phyloP scores from a whole-genome alignment of 139 green algal species.

The Ulvella scutata region DNA sequence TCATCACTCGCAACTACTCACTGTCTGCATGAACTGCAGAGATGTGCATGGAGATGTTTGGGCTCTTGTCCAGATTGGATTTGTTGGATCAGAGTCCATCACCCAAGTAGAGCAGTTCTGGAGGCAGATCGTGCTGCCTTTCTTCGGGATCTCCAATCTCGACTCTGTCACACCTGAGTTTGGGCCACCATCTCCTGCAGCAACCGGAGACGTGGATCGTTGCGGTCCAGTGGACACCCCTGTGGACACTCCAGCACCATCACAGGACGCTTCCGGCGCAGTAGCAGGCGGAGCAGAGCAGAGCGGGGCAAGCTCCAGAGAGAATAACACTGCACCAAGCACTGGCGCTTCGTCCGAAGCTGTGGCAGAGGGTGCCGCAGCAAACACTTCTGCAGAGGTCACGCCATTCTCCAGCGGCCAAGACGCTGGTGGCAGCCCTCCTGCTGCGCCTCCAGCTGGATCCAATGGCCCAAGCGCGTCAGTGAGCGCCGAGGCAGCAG shows the following conservation, averaged over 20 bases:
- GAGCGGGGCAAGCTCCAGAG: no score
- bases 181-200: not conserved
- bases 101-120: conserved; percentile 1
- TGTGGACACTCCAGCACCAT: not conserved
- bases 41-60: conserved; percentile 12
- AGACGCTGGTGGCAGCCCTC: no score
- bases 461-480: no score
- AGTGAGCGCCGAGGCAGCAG: no score
- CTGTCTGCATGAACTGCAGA: not conserved
- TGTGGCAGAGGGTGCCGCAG: no score
- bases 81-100: not conserved
- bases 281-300: not conserved
- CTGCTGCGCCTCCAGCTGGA: no score
- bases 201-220: not conserved
- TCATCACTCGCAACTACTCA: not conserved
- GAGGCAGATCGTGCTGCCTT: not conserved
- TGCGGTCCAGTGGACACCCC: not conserved
- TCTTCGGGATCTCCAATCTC: not conserved
- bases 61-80: not conserved
- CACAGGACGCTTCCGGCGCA: not conserved
- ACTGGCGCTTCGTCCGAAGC: no score
- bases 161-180: not conserved
- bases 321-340: no score
- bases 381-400: no score
- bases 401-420: no score